A percentile compares a stretch with the other conserved stretches of the same genome.
Conservation (phyloP, 257 asterid species). For the Marsdenia floribunda region DNA sequence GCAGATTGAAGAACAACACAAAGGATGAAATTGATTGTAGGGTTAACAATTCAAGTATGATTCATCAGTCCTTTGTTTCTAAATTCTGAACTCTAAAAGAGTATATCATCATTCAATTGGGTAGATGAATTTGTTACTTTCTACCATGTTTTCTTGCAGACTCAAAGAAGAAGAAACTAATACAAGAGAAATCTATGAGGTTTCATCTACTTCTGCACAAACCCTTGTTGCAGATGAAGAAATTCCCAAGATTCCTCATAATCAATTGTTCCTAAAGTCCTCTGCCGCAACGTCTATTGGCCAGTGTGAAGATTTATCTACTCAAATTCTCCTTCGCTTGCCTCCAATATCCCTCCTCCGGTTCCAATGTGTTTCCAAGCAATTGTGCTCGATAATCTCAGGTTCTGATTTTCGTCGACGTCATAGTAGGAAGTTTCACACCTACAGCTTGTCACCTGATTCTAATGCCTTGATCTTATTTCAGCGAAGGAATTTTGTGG, state of each 20-base stretch:
- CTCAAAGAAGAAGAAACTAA: background rate
- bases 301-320: slow-evolving; percentile 8
- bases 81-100: too few species aligned
- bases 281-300: background rate
- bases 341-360: slow-evolving; percentile 18
- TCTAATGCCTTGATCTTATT: slow-evolving; percentile 6
- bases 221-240: background rate
- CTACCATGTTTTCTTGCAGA: background rate
- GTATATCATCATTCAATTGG: too few species aligned
- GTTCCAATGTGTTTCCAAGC: slow-evolving; percentile 7
- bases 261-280: background rate
- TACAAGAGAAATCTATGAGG: background rate
- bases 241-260: background rate
- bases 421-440: background rate
- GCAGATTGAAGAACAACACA: too few species aligned
- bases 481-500: background rate
- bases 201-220: background rate
- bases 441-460: background rate
- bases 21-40: too few species aligned
- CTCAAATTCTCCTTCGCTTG: slow-evolving; percentile 7
- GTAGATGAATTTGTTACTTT: background rate
- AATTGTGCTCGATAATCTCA: slow-evolving; percentile 10
- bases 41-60: too few species aligned
- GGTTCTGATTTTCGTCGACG: slow-evolving; percentile 2
- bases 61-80: background rate